Evolutionary conservation across 352 stramenopile genomes (phyloP).

Genomic region (Aphanomyces stellatus): DNA sequence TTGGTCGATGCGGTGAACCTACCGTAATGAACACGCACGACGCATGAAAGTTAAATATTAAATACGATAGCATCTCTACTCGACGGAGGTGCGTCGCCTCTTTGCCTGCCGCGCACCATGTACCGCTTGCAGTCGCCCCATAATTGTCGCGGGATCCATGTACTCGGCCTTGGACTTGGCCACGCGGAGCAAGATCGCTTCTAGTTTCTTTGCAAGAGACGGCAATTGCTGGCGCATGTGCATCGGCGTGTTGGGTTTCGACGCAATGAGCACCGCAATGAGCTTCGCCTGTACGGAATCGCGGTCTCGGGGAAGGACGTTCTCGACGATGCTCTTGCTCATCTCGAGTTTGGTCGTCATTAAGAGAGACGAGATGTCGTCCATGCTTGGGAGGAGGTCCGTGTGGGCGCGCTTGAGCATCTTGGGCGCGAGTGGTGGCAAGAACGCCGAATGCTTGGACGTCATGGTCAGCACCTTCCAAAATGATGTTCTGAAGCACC

Average conservation of each 20-base stretch:
- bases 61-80: too few species aligned
- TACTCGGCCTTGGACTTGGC: neutral
- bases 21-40: too few species aligned
- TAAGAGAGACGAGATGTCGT: neutral
- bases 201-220: constrained; percentile 3
- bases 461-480: neutral
- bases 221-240: neutral
- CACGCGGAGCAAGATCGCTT: neutral
- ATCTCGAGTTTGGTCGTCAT: neutral
- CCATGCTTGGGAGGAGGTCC: neutral
- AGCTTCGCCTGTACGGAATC: neutral
- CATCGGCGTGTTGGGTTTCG: neutral
- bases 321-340: neutral
- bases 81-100: neutral
- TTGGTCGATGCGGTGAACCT: too few species aligned
- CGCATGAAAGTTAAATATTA: too few species aligned
- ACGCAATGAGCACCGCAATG: constrained; percentile 2
- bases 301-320: neutral
- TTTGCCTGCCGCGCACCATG: neutral
- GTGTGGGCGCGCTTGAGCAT: neutral
- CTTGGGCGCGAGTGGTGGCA: neutral
- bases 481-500: neutral
- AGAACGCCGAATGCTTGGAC: neutral
- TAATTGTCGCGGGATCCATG: neutral
- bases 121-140: neutral